A percentile compares a stretch with the other conserved stretches of the same genome.
Conservation (phyloP, 495 filamentous ascomycete genomes). For the Daldinia decipiens region DNA sequence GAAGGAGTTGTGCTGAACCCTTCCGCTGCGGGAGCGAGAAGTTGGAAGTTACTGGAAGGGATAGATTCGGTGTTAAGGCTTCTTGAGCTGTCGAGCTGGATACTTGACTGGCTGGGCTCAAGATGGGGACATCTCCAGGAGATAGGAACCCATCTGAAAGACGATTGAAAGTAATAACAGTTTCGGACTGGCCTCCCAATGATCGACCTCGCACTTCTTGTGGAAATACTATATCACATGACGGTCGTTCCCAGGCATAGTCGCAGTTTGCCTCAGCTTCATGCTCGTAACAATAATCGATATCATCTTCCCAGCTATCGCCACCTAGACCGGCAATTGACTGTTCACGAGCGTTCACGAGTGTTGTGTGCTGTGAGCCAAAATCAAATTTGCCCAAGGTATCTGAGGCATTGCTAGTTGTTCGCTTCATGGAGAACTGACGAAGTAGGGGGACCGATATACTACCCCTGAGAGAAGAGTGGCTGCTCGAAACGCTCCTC, state of each 20-base stretch:
- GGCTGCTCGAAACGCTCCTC: slow-evolving; percentile 54
- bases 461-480: slow-evolving; percentile 57
- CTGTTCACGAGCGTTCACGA: slow-evolving; percentile 44
- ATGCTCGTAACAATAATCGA: slow-evolving; percentile 94
- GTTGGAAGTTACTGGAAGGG: slow-evolving; percentile 51
- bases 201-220: slow-evolving; percentile 40
- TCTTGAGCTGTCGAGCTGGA: slow-evolving; percentile 52
- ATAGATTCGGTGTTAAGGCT: slow-evolving; percentile 52
- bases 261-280: slow-evolving; percentile 90
- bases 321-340: slow-evolving; percentile 53
- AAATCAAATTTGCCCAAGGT: slow-evolving; percentile 55
- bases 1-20: slow-evolving; percentile 38
- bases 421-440: slow-evolving; percentile 49
- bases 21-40: slow-evolving; percentile 56
- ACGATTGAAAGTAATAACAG: slow-evolving; percentile 39
- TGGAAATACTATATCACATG: slow-evolving; percentile 54
- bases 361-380: slow-evolving; percentile 48
- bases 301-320: slow-evolving; percentile 89
- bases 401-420: slow-evolving; percentile 58
- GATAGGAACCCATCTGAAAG: slow-evolving; percentile 52
- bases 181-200: slow-evolving; percentile 43
- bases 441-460: slow-evolving; percentile 60
- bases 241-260: slow-evolving; percentile 81
- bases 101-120: slow-evolving; percentile 57
- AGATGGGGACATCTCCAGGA: slow-evolving; percentile 57